phyloP scores from a whole-genome alignment of 306 rosid species.

The Cucumis cinereus region DNA sequence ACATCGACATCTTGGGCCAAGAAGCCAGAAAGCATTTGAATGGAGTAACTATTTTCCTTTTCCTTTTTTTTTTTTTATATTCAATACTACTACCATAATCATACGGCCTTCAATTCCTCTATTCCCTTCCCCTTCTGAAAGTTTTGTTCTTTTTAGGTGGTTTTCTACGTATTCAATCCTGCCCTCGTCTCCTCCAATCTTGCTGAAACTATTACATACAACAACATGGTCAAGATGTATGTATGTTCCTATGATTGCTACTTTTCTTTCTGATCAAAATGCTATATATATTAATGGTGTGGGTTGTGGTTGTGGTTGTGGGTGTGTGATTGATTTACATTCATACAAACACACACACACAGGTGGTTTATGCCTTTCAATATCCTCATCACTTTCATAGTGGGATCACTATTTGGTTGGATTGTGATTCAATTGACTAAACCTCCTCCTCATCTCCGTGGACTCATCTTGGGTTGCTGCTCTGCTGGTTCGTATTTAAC shows the following conservation, averaged over 20 bases:
- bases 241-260: neutral
- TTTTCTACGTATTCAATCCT: constrained; percentile 40
- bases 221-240: constrained; percentile 31
- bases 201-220: constrained; percentile 28
- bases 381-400: constrained; percentile 28
- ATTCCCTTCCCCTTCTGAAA: too few relatives aligned
- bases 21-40: constrained; percentile 39
- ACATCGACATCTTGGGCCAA: constrained; percentile 22
- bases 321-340: too few relatives aligned
- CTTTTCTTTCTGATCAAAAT: too few relatives aligned
- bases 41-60: constrained; percentile 21
- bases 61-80: too few relatives aligned
- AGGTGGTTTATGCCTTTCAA: constrained; percentile 57
- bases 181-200: constrained; percentile 32
- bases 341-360: too few relatives aligned
- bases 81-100: neutral
- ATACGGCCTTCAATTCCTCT: too few relatives aligned
- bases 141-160: constrained; percentile 12
- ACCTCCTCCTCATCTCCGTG: constrained; percentile 35
- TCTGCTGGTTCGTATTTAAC: constrained; percentile 24
- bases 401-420: constrained; percentile 45
- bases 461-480: constrained; percentile 45
- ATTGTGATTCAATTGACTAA: constrained; percentile 26
- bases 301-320: too few relatives aligned
- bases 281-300: too few relatives aligned